A percentile compares a stretch with the other conserved stretches of the same genome.
phyloP scores from a whole-genome alignment of 164 flowering plant genomes.

The Annona cherimola region DNA sequence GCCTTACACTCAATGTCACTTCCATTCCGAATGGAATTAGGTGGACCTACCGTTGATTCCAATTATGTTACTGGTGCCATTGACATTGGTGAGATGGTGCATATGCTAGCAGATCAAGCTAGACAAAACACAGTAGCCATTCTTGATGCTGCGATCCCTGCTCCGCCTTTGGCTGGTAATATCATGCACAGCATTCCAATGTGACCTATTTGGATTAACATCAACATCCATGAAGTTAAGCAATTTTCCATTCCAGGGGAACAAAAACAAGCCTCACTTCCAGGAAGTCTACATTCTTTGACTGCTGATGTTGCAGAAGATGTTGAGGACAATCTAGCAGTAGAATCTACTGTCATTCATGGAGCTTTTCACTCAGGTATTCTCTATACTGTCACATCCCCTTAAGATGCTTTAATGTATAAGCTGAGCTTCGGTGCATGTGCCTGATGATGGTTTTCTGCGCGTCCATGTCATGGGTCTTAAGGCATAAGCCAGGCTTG shows the following conservation, averaged over 20 bases:
- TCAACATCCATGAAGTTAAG: not conserved
- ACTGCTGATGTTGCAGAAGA: constrained; percentile 68
- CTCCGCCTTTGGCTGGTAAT: constrained; percentile 63
- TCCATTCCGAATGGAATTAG: constrained; percentile 67
- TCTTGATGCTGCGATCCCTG: constrained; percentile 86
- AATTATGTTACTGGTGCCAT: constrained; percentile 43
- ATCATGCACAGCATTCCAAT: not conserved
- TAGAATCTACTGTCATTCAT: constrained; percentile 47
- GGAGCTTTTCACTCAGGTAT: constrained; percentile 70
- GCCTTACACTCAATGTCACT: constrained; percentile 73
- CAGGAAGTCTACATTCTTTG: constrained; percentile 52
- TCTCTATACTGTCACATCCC: not conserved
- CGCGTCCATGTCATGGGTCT: not conserved
- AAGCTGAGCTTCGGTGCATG: not conserved
- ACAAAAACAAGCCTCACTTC: constrained; percentile 29
- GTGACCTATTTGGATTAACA: not conserved
- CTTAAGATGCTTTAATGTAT: not conserved
- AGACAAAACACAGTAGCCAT: constrained; percentile 68
- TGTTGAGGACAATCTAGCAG: constrained; percentile 55
- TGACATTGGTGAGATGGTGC: constrained; percentile 46
- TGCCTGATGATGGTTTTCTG: no score
- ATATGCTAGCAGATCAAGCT: constrained; percentile 63
- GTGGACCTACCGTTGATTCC: constrained; percentile 43
- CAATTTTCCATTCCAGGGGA: constrained; percentile 30
- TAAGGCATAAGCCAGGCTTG: not conserved